Percentiles rank a stretch among this genome's conserved stretches.
These are phyloP conservation scores for Monosporascus sp. DNA, from an alignment of 2,329 filamentous ascomycete species.

Conservation along the genomic window DNA sequence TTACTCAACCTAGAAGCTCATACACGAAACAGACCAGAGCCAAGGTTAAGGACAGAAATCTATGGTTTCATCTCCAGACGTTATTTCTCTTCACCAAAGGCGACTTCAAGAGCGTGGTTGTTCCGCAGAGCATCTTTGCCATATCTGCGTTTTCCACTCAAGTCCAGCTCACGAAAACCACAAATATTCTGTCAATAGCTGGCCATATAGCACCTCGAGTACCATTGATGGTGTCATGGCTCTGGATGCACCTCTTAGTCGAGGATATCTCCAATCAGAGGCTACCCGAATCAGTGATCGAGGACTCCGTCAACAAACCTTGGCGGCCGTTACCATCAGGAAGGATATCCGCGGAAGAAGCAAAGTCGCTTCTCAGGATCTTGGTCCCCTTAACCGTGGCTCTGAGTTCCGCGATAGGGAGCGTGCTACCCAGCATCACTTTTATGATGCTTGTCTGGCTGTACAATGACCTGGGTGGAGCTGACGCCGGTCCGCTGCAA, in stretches of 20 bases:
- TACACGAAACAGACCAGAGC: too few relatives aligned
- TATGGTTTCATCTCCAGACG: slow-evolving; percentile 13
- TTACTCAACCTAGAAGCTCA: too few relatives aligned
- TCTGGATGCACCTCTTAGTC: slow-evolving; percentile 24
- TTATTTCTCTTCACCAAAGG: slow-evolving; percentile 26
- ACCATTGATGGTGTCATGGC: slow-evolving; percentile 4
- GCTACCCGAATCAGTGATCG: slow-evolving; percentile 12
- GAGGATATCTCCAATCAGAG: slow-evolving; percentile 25
- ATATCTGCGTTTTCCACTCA: too few relatives aligned
- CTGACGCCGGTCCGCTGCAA: slow-evolving; percentile 10
- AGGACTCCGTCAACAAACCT: slow-evolving; percentile 27
- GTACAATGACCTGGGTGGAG: slow-evolving; percentile 26
- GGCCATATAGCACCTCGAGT: slow-evolving; percentile 1
- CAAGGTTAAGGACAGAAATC: too few relatives aligned
- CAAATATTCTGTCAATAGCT: too few relatives aligned
- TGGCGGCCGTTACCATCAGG: slow-evolving; percentile 24
- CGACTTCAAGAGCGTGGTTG: slow-evolving; percentile 27
- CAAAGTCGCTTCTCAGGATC: slow-evolving; percentile 10
- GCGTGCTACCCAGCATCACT: slow-evolving; percentile 11
- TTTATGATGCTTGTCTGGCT: slow-evolving; percentile 23
- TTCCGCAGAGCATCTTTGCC: slow-evolving; percentile 25
- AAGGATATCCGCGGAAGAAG: slow-evolving; percentile 14
- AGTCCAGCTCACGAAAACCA: too few relatives aligned
- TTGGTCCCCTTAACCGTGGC: slow-evolving; percentile 8
- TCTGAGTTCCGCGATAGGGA: slow-evolving; percentile 8